A percentile compares a stretch with the other conserved stretches of the same genome.
Conservation (phyloP, 192 early-diverging fungal species). For the Coemansia sp. region DNA sequence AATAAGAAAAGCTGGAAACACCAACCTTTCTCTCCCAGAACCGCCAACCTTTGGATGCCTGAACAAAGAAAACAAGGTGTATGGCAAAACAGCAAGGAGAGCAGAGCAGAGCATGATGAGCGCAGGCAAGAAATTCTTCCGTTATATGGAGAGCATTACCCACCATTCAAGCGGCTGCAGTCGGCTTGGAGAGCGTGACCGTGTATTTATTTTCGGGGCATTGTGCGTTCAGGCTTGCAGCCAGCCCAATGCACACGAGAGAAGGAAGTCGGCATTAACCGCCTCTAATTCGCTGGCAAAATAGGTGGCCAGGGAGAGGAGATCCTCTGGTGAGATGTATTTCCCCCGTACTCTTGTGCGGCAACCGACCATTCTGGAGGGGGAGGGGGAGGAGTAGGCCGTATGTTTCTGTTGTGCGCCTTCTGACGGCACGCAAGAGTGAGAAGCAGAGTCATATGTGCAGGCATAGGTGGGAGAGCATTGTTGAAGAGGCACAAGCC, state of each 20-base stretch:
- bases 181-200: neutral
- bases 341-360: neutral
- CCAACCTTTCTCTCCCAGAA: neutral
- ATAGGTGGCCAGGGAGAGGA: neutral
- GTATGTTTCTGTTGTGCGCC: too few species aligned
- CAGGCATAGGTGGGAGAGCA: neutral
- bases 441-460: conserved; percentile 8
- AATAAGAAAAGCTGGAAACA: conserved; percentile 5
- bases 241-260: conserved; percentile 2
- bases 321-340: neutral
- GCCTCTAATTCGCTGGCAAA: conserved; percentile 6
- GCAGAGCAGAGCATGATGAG: neutral
- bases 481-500: conserved; percentile 5
- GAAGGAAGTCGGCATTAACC: neutral
- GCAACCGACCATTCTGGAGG: neutral
- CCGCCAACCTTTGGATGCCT: neutral
- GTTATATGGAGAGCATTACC: neutral
- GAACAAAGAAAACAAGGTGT: conserved; percentile 5
- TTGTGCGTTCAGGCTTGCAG: conserved; percentile 8
- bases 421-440: too few species aligned
- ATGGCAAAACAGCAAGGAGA: neutral
- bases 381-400: too few species aligned
- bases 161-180: neutral
- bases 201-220: conserved; percentile 1
- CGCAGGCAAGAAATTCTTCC: neutral